Evolutionary conservation across 768 basidiomycete species (phyloP), one percentile per base, ranked within the genome.

Genomic region (Cyclocybe cylindracea): DNA sequence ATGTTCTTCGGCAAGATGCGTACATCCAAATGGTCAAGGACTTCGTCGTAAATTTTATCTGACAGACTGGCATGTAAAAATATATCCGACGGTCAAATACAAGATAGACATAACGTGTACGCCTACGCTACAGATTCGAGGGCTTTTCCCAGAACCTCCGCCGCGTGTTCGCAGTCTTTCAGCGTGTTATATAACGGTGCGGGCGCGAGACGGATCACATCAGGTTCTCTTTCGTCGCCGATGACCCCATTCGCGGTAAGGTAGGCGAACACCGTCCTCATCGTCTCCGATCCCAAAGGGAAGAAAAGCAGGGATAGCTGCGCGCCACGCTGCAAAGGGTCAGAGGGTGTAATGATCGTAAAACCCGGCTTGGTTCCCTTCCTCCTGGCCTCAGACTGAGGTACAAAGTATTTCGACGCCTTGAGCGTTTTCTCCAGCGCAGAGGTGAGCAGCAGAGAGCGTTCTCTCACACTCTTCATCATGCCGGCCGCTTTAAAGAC

Each of bases 181-280:
- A 85, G 75, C 10, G 87, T 86, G 66, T 89, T 97, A 69, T 98
- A 99, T 65, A 98, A 72, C 33, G 95, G 89, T 11, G 79, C 78
- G 42, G 95, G 94, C 55, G 93, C 82, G 40, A 98, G 71, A 8
- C 97, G 82, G 60, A 99, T 94, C 45, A 98, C 92, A 63, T 93
- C 89, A 24, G 97, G 96, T 61, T 85, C 74, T 62, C 97, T 76
- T 69, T 96, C 91, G 69, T 99, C 97, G 8, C 92, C 95, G 46
- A 97, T 79, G 10, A 99, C 87, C 5, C 97, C 97, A 45, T 76
- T 68, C 54, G 77, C 76, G 16, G 76, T 71, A 61, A 98, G 68
- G 37, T 70, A 74, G 46, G 79, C 68, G 54, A 85, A 83, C 16
- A 97, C 78, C 50, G 72, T 75, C 51, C 78, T 76, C 95, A 98